Conservation (phyloP, 2,329 filamentous ascomycete species). For the Periconia sp. region DNA sequence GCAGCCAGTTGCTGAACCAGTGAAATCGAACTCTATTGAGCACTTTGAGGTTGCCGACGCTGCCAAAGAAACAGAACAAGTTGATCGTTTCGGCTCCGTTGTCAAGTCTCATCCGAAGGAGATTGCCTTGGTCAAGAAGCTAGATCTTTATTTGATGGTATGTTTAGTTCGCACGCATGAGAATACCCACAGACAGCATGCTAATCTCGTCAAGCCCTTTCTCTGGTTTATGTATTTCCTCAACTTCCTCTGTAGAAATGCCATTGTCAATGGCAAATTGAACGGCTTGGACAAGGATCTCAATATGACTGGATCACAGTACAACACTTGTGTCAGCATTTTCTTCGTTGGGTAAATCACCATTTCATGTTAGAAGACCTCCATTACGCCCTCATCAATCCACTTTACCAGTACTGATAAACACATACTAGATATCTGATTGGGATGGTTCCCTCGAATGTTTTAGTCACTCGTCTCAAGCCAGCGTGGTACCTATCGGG, state of each 20-base stretch:
- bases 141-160: constrained; percentile 33
- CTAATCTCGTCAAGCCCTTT: constrained; percentile 11
- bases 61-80: background rate
- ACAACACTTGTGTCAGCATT: constrained; percentile 66
- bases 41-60: background rate
- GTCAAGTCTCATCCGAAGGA: constrained; percentile 28
- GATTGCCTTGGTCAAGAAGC: constrained; percentile 28
- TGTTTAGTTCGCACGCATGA: too few relatives aligned
- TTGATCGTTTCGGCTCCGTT: constrained; percentile 31
- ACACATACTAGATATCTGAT: constrained; percentile 32
- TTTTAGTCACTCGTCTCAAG: constrained; percentile 45
- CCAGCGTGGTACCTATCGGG: constrained; percentile 37
- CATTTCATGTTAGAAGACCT: constrained; percentile 8
- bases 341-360: constrained; percentile 58
- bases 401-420: too few relatives aligned
- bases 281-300: constrained; percentile 66
- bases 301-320: constrained; percentile 59
- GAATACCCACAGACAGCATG: background rate
- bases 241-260: constrained; percentile 63
- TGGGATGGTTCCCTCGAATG: constrained; percentile 49
- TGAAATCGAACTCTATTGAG: constrained; percentile 14
- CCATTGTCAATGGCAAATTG: constrained; percentile 69
- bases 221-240: constrained; percentile 33
- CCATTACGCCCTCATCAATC: background rate
- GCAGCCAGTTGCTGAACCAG: constrained; percentile 8